phyloP scores from a whole-genome alignment of 176 grass and related monocot species.

The Luzula sylvatica region DNA sequence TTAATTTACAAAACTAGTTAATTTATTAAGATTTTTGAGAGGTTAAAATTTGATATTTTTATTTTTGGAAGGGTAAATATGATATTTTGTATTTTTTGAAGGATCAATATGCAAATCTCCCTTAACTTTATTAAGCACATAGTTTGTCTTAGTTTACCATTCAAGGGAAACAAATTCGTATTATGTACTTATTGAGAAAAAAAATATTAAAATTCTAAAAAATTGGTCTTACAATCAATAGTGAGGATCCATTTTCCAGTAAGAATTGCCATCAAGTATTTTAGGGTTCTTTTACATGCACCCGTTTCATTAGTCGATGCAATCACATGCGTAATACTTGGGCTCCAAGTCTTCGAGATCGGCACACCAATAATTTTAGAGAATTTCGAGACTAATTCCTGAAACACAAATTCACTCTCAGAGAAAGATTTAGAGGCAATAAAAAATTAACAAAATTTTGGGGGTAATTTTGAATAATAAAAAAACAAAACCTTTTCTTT shows the following conservation, averaged over 20 bases:
- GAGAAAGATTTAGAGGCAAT: too few relatives aligned
- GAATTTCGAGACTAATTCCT: constrained; percentile 54
- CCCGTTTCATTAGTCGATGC: constrained; percentile 56
- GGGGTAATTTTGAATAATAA: not conserved
- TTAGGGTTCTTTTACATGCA: constrained; percentile 80
- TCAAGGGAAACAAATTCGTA: too few relatives aligned
- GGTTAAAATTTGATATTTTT: too few relatives aligned
- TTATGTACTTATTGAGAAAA: too few relatives aligned
- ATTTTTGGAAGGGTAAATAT: too few relatives aligned
- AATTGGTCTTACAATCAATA: constrained; percentile 56
- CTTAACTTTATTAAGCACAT: too few relatives aligned
- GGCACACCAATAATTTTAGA: constrained; percentile 40
- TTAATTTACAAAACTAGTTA: too few relatives aligned
- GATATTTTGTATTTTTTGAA: too few relatives aligned
- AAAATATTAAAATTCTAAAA: not conserved
- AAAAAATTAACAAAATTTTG: too few relatives aligned
- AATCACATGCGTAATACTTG: constrained; percentile 73
- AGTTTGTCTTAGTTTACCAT: too few relatives aligned
- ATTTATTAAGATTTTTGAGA: too few relatives aligned
- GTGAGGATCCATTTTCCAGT: constrained; percentile 79
- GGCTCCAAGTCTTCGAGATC: constrained; percentile 55
- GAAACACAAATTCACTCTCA: not conserved
- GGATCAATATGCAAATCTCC: too few relatives aligned
- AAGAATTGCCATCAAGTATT: constrained; percentile 85
- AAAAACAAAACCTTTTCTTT: constrained; percentile 46